These are phyloP conservation scores for Huntiella bhutanensis DNA, from an alignment of 2,329 filamentous ascomycete species.

Conservation along the genomic window DNA sequence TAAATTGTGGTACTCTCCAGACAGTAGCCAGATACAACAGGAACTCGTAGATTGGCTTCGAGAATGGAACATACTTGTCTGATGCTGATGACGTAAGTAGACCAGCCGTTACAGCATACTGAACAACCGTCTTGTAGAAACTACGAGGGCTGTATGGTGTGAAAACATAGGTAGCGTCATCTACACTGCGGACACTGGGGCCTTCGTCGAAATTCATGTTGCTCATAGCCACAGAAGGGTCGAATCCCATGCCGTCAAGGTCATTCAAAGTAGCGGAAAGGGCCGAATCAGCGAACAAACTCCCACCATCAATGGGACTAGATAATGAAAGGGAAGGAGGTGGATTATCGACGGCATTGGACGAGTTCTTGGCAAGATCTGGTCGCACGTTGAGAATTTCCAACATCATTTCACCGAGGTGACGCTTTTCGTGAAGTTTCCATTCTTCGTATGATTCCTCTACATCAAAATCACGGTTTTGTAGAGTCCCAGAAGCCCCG, in stretches of 20 bases:
- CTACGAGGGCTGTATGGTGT: slow-evolving; percentile 69
- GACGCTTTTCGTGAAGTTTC: slow-evolving; percentile 76
- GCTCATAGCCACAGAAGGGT: slow-evolving; percentile 31
- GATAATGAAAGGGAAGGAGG: slow-evolving; percentile 27
- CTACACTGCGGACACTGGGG: slow-evolving; percentile 33
- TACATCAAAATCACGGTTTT: slow-evolving; percentile 70
- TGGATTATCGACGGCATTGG: slow-evolving; percentile 35
- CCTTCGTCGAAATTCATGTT: slow-evolving; percentile 41
- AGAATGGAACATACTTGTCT: slow-evolving; percentile 36
- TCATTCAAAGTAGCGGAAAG: slow-evolving; percentile 30
- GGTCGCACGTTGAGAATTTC: slow-evolving; percentile 75
- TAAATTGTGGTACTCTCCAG: slow-evolving; percentile 77
- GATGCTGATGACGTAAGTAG: slow-evolving; percentile 25
- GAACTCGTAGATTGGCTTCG: slow-evolving; percentile 62
- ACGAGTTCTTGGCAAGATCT: slow-evolving; percentile 60
- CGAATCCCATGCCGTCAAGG: slow-evolving; percentile 14
- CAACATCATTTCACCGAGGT: slow-evolving; percentile 83
- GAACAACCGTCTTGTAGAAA: slow-evolving; percentile 67
- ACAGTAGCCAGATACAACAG: slow-evolving; percentile 68
- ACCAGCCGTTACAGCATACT: slow-evolving; percentile 52
- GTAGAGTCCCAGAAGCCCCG: slow-evolving; percentile 57
- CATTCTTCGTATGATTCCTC: slow-evolving; percentile 77
- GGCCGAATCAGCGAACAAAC: slow-evolving; percentile 32
- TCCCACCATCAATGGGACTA: slow-evolving; percentile 29
- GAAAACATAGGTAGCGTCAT: slow-evolving; percentile 62